Percentiles rank a stretch among this genome's conserved stretches.
These are phyloP conservation scores for Globisporangium nunn DNA, from an alignment of 352 stramenopile genomes.

Conservation along the genomic window DNA sequence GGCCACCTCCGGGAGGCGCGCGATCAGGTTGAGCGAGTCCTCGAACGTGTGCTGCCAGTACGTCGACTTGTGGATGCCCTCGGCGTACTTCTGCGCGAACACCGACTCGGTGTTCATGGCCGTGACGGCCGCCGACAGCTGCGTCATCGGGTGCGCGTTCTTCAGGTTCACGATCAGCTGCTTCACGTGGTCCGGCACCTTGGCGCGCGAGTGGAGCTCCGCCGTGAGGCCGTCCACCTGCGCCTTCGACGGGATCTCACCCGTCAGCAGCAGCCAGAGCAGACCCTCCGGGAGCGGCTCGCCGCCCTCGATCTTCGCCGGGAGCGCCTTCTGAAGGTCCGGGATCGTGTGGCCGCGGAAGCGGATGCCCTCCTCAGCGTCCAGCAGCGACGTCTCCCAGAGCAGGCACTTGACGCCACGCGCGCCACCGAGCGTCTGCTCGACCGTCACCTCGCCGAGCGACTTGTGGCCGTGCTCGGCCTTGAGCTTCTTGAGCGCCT, in stretches of 20 bases:
- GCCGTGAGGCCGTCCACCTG: slow-evolving; percentile 93
- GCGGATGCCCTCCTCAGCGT: slow-evolving; percentile 96
- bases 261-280: slow-evolving; percentile 97
- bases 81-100: slow-evolving; percentile 95
- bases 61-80: slow-evolving; percentile 96
- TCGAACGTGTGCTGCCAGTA: slow-evolving; percentile 98
- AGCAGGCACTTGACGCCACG: slow-evolving; percentile 98
- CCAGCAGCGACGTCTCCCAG: slow-evolving; percentile 96
- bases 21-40: slow-evolving; percentile 98
- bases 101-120: slow-evolving; percentile 93
- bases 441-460: slow-evolving; percentile 92
- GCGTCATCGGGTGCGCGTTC: slow-evolving; percentile 98
- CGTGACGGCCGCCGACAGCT: slow-evolving; percentile 93
- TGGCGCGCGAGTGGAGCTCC: slow-evolving; percentile 92
- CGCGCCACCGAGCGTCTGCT: slow-evolving; percentile 95
- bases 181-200: slow-evolving; percentile 94
- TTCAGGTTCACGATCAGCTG: slow-evolving; percentile 95
- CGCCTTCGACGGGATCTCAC: slow-evolving; percentile 95
- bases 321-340: slow-evolving; percentile 95
- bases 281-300: slow-evolving; percentile 97
- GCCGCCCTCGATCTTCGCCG: slow-evolving; percentile 86
- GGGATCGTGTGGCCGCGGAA: slow-evolving; percentile 99
- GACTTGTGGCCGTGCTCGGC: slow-evolving; percentile 90
- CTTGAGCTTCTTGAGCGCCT: slow-evolving; percentile 93
- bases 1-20: slow-evolving; percentile 95